These are phyloP conservation scores for Puccinia coronata DNA, from an alignment of 1,284 basidiomycete genomes.

Conservation along the genomic window DNA sequence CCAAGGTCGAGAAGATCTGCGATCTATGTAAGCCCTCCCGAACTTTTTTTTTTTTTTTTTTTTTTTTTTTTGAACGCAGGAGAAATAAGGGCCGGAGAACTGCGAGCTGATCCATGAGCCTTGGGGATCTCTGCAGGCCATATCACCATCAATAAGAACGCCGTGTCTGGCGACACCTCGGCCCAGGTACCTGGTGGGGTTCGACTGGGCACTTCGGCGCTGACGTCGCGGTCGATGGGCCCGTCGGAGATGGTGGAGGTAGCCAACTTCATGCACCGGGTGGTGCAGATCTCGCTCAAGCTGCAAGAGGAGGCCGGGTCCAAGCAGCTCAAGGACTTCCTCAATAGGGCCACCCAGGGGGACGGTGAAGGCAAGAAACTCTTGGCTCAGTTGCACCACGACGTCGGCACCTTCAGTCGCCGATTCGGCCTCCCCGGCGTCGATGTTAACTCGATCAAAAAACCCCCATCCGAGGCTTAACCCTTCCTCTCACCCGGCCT, in stretches of 20 bases:
- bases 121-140: conserved; percentile 52
- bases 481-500: no score
- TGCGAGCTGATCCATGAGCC: not conserved
- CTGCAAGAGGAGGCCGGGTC: conserved; percentile 92
- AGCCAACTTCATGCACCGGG: conserved; percentile 86
- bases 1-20: conserved; percentile 98
- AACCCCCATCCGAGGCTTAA: not conserved
- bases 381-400: conserved; percentile 13
- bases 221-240: conserved; percentile 91
- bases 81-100: conserved; percentile 12
- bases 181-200: conserved; percentile 97
- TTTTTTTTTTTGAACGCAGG: no score
- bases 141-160: conserved; percentile 72
- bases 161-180: conserved; percentile 90
- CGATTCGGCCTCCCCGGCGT: conserved; percentile 46
- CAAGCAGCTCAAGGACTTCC: conserved; percentile 95
- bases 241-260: conserved; percentile 80
- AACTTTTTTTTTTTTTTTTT: no score
- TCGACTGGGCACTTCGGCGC: conserved; percentile 88
- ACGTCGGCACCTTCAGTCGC: conserved; percentile 35
- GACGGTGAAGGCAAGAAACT: conserved; percentile 37
- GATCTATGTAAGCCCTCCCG: conserved; percentile 87
- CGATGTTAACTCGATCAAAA: conserved; percentile 1
- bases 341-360: conserved; percentile 62
- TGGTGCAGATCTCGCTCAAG: conserved; percentile 79